Base-by-base conservation (phyloP, 2,329 filamentous ascomycete species). In the Xylaria sp. region DNA sequence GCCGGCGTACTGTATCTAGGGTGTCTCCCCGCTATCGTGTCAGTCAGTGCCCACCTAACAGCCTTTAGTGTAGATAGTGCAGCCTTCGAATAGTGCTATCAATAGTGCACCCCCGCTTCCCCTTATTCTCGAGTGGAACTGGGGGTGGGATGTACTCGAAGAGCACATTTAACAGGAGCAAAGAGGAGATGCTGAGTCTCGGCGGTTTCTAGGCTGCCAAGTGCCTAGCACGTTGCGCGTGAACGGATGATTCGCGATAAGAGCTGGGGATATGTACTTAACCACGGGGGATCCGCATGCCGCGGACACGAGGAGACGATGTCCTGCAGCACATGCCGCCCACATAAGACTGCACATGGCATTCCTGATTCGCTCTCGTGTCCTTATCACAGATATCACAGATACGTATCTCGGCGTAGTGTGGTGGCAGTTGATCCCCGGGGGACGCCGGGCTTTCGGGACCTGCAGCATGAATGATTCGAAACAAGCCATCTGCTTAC, bases 381-480 rank as follows among this genome's bases (percentile, higher is more conserved):
- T 25, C 31, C 47, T 38, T 51, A 51, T 51, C 47, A 17, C 6
- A 47, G 33, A n/a, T n/a, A n/a, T n/a, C n/a, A 33, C 6, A 33
- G 11, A 33, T 33, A 11, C 29, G 29, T 33, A 33, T 6, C 29
- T 33, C 29, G 29, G 29, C 29, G 29, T 6, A 6, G 29, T 6
- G 46, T 37, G 46, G 29, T 15, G 5, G 43, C n/a, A n/a, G 46
- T 33, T 25, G 31, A 49, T 37, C 35, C 27, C 19, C 47, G 40
- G n/a, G 40, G 17, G 46, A 43, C 19, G 23, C 56, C 52, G 38
- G 52, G 15, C 52, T 56, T 60, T 60, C 58, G 53, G 58, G 46
- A 38, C 58, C 38, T 60, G 52, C 58, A 46, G 52, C 46, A 56
- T 51, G 25, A 19, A 27, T 38, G 19, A 54, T 38, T 9, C 25